Evolutionary conservation across 2,329 filamentous ascomycete species (phyloP).

Genomic region (Cladosporium halotolerans): DNA sequence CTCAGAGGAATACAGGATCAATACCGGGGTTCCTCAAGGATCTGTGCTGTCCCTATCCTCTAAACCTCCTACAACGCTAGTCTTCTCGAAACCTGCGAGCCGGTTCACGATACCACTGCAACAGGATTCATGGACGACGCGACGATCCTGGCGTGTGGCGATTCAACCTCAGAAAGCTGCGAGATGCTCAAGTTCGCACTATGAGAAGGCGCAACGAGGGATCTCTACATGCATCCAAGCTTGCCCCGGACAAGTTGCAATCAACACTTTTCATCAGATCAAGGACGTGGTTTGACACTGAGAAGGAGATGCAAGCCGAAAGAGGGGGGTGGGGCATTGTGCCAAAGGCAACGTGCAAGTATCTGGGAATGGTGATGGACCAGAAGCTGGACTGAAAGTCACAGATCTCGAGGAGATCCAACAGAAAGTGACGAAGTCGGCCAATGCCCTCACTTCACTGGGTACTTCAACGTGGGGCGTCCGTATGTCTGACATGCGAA

Average conservation of each 20-base stretch:
- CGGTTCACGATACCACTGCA: not conserved
- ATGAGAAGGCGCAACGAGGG: not conserved
- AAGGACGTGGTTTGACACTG: not conserved
- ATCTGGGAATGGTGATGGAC: not conserved
- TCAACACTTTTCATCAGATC: conserved; percentile 2
- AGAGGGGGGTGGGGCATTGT: not conserved
- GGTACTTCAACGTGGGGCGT: no score
- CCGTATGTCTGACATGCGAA: no score
- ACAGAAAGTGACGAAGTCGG: no score
- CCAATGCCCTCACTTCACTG: no score
- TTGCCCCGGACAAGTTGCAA: conserved; percentile 9
- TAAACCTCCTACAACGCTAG: conserved; percentile 30
- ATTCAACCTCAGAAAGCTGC: conserved; percentile 8
- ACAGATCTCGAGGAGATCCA: not conserved
- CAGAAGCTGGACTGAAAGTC: not conserved
- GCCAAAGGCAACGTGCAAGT: conserved; percentile 20
- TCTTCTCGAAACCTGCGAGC: conserved; percentile 21
- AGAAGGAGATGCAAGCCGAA: not conserved
- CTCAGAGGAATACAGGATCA: conserved; percentile 10
- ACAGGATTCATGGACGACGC: conserved; percentile 10
- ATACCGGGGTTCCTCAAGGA: conserved; percentile 27
- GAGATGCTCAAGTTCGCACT: not conserved
- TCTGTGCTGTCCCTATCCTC: conserved; percentile 29
- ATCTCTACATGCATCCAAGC: not conserved
- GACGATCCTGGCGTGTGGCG: conserved; percentile 4